A percentile compares a stretch with the other conserved stretches of the same genome.
phyloP scores from a whole-genome alignment of 176 grass and related monocot genomes.

The Carex kokanica region DNA sequence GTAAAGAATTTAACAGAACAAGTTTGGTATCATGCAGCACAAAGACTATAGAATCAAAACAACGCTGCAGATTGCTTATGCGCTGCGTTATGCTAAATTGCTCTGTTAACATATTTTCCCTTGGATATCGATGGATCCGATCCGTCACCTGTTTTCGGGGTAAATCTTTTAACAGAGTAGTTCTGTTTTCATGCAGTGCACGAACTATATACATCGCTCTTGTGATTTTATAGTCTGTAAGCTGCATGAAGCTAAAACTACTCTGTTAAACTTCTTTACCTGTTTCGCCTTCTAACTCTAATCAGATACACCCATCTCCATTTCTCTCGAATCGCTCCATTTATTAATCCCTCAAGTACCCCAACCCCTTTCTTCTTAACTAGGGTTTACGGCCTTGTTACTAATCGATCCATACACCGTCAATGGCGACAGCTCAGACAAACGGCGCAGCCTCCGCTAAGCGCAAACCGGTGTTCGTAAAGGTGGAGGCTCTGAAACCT shows the following conservation, averaged over 20 bases:
- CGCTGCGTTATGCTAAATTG: no score
- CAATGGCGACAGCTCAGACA: constrained; percentile 25
- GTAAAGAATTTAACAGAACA: no score
- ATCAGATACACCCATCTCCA: not conserved
- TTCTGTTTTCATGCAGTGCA: no score
- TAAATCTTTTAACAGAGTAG: no score
- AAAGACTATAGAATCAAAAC: no score
- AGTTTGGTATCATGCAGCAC: no score
- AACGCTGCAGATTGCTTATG: no score
- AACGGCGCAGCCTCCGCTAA: constrained; percentile 38
- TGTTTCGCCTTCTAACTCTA: not conserved
- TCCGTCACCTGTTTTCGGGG: not conserved
- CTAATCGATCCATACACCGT: not conserved
- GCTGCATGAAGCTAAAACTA: no score
- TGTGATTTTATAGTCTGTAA: no score
- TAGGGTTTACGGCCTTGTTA: constrained; percentile 34
- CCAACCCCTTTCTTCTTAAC: not conserved
- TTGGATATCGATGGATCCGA: not conserved
- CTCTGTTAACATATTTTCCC: no score
- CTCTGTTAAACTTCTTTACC: no score
- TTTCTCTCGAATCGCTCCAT: not conserved
- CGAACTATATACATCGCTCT: no score
- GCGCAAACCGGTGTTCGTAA: constrained; percentile 66
- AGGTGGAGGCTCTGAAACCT: constrained; percentile 76
- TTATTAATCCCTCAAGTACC: constrained; percentile 6